Conservation (phyloP, 148 eudicot species). For the Tetragonia tetragonoides region DNA sequence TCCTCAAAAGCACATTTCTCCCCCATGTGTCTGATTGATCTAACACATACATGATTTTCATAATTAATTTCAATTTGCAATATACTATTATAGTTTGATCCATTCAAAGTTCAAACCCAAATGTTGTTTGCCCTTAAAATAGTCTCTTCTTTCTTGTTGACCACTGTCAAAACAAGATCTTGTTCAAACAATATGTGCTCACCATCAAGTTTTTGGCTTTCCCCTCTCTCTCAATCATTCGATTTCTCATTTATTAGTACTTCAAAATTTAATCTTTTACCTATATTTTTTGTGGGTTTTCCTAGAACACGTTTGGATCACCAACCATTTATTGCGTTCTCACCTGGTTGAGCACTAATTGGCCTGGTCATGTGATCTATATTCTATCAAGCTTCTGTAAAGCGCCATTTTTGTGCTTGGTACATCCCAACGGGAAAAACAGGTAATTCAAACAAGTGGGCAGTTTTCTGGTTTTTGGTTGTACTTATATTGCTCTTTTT, state of each 20-base stretch:
- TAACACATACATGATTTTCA: no score
- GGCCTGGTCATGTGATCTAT: neutral
- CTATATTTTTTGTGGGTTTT: neutral
- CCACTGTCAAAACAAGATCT: neutral
- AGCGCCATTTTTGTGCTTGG: neutral
- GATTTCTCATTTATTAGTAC: neutral
- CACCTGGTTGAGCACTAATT: slow-evolving; percentile 8
- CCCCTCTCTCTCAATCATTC: slow-evolving; percentile 18
- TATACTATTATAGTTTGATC: neutral
- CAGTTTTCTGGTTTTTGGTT: neutral
- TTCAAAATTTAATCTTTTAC: slow-evolving; percentile 2
- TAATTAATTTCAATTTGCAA: neutral
- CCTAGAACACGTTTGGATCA: slow-evolving; percentile 4
- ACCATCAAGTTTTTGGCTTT: slow-evolving; percentile 13
- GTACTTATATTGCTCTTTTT: neutral
- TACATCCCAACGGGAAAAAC: neutral
- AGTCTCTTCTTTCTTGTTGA: slow-evolving; percentile 3
- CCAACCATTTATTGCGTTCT: slow-evolving; percentile 11
- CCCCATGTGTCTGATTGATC: no score
- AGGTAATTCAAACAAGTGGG: slow-evolving; percentile 20
- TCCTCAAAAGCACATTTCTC: no score
- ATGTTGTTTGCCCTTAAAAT: neutral
- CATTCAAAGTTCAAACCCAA: neutral
- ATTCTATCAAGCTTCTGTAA: neutral
- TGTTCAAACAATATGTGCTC: slow-evolving; percentile 6